Evolutionary conservation across 163 green algal species (phyloP).

Genomic region (Scenedesmus sp.): DNA sequence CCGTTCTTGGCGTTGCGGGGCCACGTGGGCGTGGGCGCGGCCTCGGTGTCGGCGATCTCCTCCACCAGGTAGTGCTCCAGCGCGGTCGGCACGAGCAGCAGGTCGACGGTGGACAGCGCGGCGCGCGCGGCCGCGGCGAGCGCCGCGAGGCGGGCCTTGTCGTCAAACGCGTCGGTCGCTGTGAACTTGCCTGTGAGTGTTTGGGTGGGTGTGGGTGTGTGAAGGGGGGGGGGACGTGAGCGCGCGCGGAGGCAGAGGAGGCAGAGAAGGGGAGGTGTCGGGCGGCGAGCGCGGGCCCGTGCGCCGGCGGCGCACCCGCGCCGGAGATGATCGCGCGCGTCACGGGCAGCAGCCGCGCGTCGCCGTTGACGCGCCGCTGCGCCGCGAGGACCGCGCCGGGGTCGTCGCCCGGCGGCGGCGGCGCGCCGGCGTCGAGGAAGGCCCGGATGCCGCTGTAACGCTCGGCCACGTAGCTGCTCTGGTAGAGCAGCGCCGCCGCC

Average conservation of each 20-base stretch:
- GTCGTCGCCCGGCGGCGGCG: background rate
- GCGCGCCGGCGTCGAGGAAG: constrained; percentile 67
- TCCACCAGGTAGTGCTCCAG: constrained; percentile 77
- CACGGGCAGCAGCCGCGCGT: constrained; percentile 71
- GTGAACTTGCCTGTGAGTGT: constrained; percentile 65
- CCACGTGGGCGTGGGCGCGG: constrained; percentile 42
- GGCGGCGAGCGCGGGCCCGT: background rate
- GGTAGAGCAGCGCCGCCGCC: constrained; percentile 76
- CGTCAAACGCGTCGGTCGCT: constrained; percentile 72
- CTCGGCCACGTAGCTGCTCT: constrained; percentile 79
- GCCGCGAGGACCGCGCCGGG: background rate
- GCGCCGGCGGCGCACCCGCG: constrained; percentile 30
- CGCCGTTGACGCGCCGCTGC: constrained; percentile 41
- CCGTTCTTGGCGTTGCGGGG: constrained; percentile 77
- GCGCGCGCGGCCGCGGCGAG: constrained; percentile 54
- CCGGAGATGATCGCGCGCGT: constrained; percentile 72
- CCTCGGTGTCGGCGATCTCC: constrained; percentile 57
- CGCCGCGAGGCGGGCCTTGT: constrained; percentile 54
- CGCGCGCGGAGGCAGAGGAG: background rate
- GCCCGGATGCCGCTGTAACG: constrained; percentile 73
- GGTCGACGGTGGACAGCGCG: constrained; percentile 68
- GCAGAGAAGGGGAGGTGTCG: background rate
- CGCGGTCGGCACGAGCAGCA: constrained; percentile 81
- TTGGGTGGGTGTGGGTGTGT: too few species aligned
- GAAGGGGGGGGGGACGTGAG: background rate